These are phyloP conservation scores for Catunica adiposa DNA, from an alignment of 2,329 filamentous ascomycete genomes.

Conservation along the genomic window DNA sequence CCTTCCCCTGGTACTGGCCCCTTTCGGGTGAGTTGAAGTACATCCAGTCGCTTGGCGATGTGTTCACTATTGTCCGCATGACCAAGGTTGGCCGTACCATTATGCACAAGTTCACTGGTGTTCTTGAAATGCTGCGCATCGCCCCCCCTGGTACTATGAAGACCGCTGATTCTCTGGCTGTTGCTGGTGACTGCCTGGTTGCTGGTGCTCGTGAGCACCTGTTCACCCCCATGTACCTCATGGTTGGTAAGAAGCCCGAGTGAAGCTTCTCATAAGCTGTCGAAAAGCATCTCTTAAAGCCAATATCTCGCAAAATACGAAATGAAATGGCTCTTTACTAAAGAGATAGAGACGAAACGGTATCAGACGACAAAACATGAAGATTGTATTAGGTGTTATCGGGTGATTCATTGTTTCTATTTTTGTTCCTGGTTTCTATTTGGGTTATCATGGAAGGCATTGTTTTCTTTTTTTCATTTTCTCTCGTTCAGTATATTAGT, in stretches of 20 bases:
- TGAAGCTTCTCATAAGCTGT: background rate
- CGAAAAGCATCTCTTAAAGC: background rate
- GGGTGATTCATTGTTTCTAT: no score
- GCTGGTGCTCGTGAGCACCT: conserved; percentile 74
- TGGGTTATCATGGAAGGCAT: background rate
- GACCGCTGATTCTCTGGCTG: conserved; percentile 77
- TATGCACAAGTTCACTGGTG: conserved; percentile 60
- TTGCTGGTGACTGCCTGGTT: conserved; percentile 70
- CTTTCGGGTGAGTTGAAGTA: conserved; percentile 72
- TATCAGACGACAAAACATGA: no score
- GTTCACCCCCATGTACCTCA: conserved; percentile 98
- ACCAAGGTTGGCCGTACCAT: conserved; percentile 63
- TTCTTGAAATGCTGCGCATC: conserved; percentile 56
- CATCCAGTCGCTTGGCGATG: conserved; percentile 61
- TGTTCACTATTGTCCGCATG: conserved; percentile 76
- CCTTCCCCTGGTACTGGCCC: conserved; percentile 86
- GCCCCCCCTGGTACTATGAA: conserved; percentile 77
- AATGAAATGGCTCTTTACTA: no score
- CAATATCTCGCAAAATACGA: no score
- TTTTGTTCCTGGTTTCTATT: background rate
- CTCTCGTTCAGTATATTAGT: no score
- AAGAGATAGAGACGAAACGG: no score
- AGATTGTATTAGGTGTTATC: no score
- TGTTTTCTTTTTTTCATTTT: background rate
- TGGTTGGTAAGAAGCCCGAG: conserved; percentile 73